Percentiles rank a stretch among this genome's conserved stretches.
Evolutionary conservation across 2,329 filamentous ascomycete genomes (phyloP).

Genomic region (Pseudofabraea citricarpa): DNA sequence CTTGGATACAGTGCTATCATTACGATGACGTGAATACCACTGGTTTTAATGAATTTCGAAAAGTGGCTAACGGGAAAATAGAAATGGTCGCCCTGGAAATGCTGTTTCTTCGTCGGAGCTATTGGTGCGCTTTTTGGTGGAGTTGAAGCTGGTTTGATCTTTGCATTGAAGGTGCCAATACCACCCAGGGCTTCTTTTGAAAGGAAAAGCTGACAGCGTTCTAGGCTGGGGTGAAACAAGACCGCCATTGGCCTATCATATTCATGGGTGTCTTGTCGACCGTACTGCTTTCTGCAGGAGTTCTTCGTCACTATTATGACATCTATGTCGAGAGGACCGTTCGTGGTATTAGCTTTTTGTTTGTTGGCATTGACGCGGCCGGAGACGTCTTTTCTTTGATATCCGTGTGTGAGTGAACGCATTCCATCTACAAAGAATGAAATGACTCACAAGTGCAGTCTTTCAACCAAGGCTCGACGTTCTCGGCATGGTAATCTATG

Average conservation of each 20-base stretch:
- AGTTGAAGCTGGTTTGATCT: constrained; percentile 54
- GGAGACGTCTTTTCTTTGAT: constrained; percentile 64
- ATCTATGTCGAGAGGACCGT: constrained; percentile 63
- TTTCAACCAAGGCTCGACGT: constrained; percentile 55
- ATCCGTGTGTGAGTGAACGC: constrained; percentile 42
- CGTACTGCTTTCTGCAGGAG: constrained; percentile 57
- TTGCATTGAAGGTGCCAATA: constrained; percentile 36
- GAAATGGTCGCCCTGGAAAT: constrained; percentile 47
- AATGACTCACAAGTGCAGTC: constrained; percentile 24
- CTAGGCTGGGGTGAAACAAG: constrained; percentile 33
- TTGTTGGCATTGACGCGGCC: constrained; percentile 64
- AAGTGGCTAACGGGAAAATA: constrained; percentile 18
- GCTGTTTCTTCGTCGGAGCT: constrained; percentile 41
- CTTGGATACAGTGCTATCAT: constrained; percentile 28
- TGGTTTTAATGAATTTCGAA: not conserved
- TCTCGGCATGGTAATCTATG: constrained; percentile 63
- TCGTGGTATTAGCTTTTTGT: constrained; percentile 67
- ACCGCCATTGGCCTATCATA: constrained; percentile 53
- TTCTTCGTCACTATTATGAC: constrained; percentile 65
- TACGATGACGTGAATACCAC: constrained; percentile 38
- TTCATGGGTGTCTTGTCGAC: constrained; percentile 65
- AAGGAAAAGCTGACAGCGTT: not conserved
- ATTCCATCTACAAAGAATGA: not conserved
- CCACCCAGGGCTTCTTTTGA: not conserved
- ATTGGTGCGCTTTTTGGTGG: constrained; percentile 54